phyloP scores from a whole-genome alignment of 169 alveolate species.

The Cardiosporidium cionae region DNA sequence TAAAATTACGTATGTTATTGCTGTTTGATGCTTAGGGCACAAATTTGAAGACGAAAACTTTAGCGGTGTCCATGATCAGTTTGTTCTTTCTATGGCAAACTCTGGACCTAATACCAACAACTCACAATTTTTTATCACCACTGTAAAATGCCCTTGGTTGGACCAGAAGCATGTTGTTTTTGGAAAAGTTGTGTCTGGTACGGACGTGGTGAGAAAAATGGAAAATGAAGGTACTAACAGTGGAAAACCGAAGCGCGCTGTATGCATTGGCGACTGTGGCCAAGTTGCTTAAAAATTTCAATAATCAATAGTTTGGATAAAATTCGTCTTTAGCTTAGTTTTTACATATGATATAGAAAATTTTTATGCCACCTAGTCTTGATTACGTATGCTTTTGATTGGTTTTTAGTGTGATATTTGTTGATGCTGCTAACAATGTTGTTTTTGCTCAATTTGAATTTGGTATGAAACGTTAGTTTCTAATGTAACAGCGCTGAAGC shows the following conservation, averaged over 20 bases:
- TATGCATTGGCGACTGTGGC: constrained; percentile 87
- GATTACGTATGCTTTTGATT: no score
- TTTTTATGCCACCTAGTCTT: no score
- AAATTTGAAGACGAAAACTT: constrained; percentile 90
- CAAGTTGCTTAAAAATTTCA: constrained; percentile 32
- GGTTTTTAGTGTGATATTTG: no score
- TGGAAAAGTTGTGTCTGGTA: constrained; percentile 89
- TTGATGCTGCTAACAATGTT: no score
- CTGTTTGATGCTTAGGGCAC: no score
- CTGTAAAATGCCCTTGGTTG: constrained; percentile 92
- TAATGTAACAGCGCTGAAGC: no score
- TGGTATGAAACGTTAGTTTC: no score
- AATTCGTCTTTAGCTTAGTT: no score
- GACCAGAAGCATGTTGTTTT: constrained; percentile 97
- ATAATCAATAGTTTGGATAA: no score
- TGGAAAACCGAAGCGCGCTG: constrained; percentile 76
- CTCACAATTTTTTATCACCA: constrained; percentile 94
- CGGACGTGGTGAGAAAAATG: constrained; percentile 80
- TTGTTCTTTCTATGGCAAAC: constrained; percentile 91
- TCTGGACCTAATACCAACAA: constrained; percentile 92
- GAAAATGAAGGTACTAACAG: constrained; percentile 81
- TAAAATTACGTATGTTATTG: no score
- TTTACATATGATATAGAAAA: no score
- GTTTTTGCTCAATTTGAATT: no score
- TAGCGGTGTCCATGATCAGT: constrained; percentile 81